phyloP scores from a whole-genome alignment of 2,329 filamentous ascomycete genomes.

The Microcera coccophila region DNA sequence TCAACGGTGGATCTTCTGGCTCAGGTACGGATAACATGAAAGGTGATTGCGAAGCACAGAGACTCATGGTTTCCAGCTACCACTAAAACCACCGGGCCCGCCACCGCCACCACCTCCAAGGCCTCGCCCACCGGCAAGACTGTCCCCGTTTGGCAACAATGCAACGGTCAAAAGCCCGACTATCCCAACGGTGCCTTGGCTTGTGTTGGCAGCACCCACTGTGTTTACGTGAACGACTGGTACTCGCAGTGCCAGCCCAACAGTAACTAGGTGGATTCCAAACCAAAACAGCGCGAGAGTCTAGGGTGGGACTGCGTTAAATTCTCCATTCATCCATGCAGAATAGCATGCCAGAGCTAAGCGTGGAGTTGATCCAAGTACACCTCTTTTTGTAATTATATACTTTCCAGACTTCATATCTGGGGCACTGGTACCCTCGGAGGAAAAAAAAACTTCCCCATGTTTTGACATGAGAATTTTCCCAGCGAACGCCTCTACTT shows the following conservation, averaged over 20 bases:
- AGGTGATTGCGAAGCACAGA: not conserved
- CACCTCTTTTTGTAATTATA: constrained; percentile 20
- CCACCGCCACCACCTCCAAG: constrained; percentile 7
- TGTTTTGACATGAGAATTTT: not conserved
- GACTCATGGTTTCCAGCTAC: not conserved
- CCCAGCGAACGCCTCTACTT: not conserved
- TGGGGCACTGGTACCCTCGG: constrained; percentile 6
- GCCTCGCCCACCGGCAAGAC: constrained; percentile 1
- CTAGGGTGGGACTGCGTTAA: too few species aligned
- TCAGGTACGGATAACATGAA: not conserved
- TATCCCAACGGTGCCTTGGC: constrained; percentile 20
- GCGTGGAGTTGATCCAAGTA: constrained; percentile 6
- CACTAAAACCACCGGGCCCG: constrained; percentile 1
- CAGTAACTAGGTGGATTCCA: constrained; percentile 6
- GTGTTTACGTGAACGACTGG: constrained; percentile 22
- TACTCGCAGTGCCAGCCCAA: constrained; percentile 25
- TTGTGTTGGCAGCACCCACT: constrained; percentile 21
- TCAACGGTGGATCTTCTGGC: constrained; percentile 7
- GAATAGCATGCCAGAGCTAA: too few species aligned
- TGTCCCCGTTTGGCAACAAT: constrained; percentile 18
- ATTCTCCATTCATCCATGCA: too few species aligned
- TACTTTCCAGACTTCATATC: constrained; percentile 13
- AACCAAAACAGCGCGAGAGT: too few species aligned
- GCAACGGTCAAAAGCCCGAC: constrained; percentile 19
- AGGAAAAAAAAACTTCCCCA: not conserved